A percentile compares a stretch with the other conserved stretches of the same genome.
Conservation (phyloP, 1,284 basidiomycete genomes). For the Pisolithus thermaeus region DNA sequence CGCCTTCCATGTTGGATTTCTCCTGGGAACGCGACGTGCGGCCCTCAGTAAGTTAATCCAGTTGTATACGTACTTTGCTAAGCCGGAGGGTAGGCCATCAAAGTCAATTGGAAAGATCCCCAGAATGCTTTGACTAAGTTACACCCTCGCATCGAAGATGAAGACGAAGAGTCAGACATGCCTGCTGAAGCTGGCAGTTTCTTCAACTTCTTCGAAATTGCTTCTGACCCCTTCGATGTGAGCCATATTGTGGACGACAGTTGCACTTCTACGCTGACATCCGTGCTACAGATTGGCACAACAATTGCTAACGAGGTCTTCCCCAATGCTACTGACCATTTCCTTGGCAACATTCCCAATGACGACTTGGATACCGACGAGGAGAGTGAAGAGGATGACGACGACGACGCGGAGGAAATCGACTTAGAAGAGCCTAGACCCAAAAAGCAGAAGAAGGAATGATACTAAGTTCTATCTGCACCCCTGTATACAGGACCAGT, state of each 20-base stretch:
- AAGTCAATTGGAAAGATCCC: constrained; percentile 80
- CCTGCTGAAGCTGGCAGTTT: constrained; percentile 72
- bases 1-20: constrained; percentile 69
- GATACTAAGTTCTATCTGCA: constrained; percentile 20
- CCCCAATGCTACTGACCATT: constrained; percentile 72
- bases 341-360: constrained; percentile 56
- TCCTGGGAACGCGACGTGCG: constrained; percentile 70
- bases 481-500: constrained; percentile 2
- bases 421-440: constrained; percentile 73
- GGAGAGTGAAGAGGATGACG: constrained; percentile 55
- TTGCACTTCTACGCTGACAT: not conserved
- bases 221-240: constrained; percentile 62
- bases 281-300: constrained; percentile 53
- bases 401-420: constrained; percentile 72
- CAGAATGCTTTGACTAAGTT: constrained; percentile 71
- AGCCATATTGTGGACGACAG: constrained; percentile 25
- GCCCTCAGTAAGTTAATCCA: constrained; percentile 44
- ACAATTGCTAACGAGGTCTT: constrained; percentile 71
- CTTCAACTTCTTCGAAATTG: constrained; percentile 81
- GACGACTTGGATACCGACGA: constrained; percentile 61
- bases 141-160: constrained; percentile 61
- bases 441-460: constrained; percentile 65
- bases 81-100: constrained; percentile 38
- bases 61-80: not conserved
- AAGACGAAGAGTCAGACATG: constrained; percentile 48